Evolutionary conservation across 176 grass and related monocot genomes (phyloP), one percentile per base, ranked within the genome.

Genomic region (Carex parvula): DNA sequence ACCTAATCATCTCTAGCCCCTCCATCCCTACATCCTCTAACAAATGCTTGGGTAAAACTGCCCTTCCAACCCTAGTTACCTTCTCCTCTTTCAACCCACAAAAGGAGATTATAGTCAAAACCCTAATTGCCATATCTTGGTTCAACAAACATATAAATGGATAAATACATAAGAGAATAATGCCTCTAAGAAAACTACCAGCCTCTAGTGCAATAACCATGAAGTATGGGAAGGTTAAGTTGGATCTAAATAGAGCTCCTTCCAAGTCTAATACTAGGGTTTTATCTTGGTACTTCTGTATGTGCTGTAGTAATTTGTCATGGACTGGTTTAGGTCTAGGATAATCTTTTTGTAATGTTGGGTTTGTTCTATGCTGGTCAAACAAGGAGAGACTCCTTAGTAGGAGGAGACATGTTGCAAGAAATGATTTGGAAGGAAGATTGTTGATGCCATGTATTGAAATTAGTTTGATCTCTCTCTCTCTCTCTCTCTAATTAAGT

Each of bases 131-230:
- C 61, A 73, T 33, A 62, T 92, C 90, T 54, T 88, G 85, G 65
- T 86, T 53, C 29, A 97, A 24, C 17, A 79, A 82, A 52, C 42
- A 90, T 66, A 92, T 8, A 44, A 91, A 62, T 59, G 92, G 92
- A 60, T 92, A 90, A 3, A 94, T 9, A 41, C 50, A 82, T 79
- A 97, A 86, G 17, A 97, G 82, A 39, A 97, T 32, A 11, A 97
- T 52, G 30, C 92, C 92, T 84, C 95, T 92, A 4, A 94, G 54
- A 59, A 94, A 88, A 61, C 89, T 55, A 14, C 95, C 95, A 29
- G 87, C 92, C 79, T 97, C 95, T 82, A 97, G 54, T 57, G 95
- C 95, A 14, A 97, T 73, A 83, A 97, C 64, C 89, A 97, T 90
- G 82, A 97, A 92, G 68, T 94, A 94, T 13, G 94, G 87, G 64